Evolutionary conservation across 106 monocot species (phyloP), one percentile per base, ranked within the genome.

Genomic region (Apostasia shenzhenica): DNA sequence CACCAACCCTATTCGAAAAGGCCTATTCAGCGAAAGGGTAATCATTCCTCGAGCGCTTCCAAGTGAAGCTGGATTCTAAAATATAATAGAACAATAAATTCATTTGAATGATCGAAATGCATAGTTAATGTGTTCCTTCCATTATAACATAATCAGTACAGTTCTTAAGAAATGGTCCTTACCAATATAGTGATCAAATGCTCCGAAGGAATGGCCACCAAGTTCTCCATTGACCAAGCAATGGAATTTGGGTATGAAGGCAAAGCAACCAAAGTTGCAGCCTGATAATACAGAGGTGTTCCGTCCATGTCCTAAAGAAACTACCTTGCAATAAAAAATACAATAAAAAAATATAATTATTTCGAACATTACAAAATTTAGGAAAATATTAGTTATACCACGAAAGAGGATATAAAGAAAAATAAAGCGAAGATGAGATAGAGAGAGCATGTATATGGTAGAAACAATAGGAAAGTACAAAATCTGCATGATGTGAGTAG

Each of bases 201-300:
- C 63, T 83, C 89, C 3, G 90, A 80, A 49, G 97, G 81, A 75
- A 92, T 68, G 49, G 97, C 97, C 48, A 99, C 68, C 37, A 99
- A 78, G 68, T 99, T 99, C 49, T 99, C 97, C 66, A 80, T 75
- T 1, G 97, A 99, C 97, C 97, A 99, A 54, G 71, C 63, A 41
- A 92, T 77, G 44, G 92, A 92, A 64, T 90, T 81, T 14, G 89
- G 97, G 69, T 89, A 88, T 2, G 77, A 83, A 2, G 97, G 92
- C 40, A 72, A 85, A 55, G 84, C 90, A 69, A 88, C 77, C 55
- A 99, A 67, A 1, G 85, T 66, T 4, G 81, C 71, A 10, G 79
- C 74, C 43, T 85, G 84, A 44, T 77, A 80, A 45, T 73, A 70
- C 26, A 81, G 67, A 61, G 71, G 68, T 81, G 82, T 83, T 69